Evolutionary conservation across 148 eudicot species (phyloP), one percentile per base, ranked within the genome.

Genomic region (Salicornia ramosissima): DNA sequence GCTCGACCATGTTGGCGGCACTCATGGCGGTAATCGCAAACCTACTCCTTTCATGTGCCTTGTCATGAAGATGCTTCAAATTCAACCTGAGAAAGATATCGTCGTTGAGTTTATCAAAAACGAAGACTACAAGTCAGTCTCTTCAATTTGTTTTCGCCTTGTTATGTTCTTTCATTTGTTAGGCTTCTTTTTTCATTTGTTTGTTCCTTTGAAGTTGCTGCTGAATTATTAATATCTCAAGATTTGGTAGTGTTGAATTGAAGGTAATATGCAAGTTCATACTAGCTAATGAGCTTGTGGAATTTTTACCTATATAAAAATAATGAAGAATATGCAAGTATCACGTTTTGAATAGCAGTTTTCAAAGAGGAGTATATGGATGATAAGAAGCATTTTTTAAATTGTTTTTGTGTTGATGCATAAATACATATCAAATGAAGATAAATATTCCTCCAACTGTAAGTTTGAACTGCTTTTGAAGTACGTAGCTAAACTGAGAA

Each of bases 51-150:
- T 90, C 74, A 77, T 94, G 69, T 94, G 98, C 52, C 87, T 94
- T 31, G 89, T 94, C 50, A 80, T 82, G 89, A 94, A 94, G 86
- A 94, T 91, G 99, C 99, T 94, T 65, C 99, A 94, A 82, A 94
- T 94, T 80, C 96, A 87, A 70, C 96, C 96, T 42, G 96, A 90
- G 69, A 93, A 90, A 71, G 96, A 90, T 28, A 93, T 93, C 36
- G 96, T 90, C 26, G 95, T 93, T 22, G 98, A 90, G 58, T 93
- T 93, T 64, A 93, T 90, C 10, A 93, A 90, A 59, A 93, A 90
- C 28, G 95, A 88, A 42, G 96, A 90, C 73, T 90, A 90, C 77
- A 90, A 91, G 92, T 91, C 47, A 63, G 83, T 42, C 10, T n/a
- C 29, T 2, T 21, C 24, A 73, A 8, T 26, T 22, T 10, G 8